Base-by-base conservation (phyloP, 2,329 filamentous ascomycete species). In the Sporothrix protearum region DNA sequence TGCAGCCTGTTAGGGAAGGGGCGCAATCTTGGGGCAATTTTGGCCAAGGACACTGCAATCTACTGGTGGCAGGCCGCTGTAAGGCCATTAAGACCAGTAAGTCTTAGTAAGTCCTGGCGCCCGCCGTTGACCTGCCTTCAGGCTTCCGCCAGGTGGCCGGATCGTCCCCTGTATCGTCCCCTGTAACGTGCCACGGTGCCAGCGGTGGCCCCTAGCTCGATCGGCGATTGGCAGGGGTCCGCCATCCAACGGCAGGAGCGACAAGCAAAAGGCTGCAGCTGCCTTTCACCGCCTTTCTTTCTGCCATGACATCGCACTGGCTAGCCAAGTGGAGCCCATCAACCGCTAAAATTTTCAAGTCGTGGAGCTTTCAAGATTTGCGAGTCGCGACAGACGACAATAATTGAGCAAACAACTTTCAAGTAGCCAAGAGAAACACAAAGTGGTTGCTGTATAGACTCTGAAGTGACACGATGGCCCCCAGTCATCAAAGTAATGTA, bases 221-320 rank as follows among this genome's bases (percentile, higher is more conserved):
- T 28, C 59, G 9, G 59, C 59, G 59, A 28, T 25, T 25, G 12
- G 59, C 59, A 42, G n/a, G 55, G 30, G 28, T 36, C 53, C 28
- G 47, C 30, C 47, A 19, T 22, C 30, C 28, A 30, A 61, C 47
- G n/a, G 30, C 57, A 59, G 36, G n/a, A 59, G 51, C 49, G n/a
- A 22, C 47, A 25, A 22, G 2, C 49, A 3, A 22, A 22, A 28
- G 49, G 14, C 6, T 8, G 28, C n/a, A 30, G 16, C 47, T 25
- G 30, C 12, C 2, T 12, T 36, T 51, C 68, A 73, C 71, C 71
- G 71, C 71, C 71, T 68, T 72, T n/a, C n/a, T 72, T 72, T 72
- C 71, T 72, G 71, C 71, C 68, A 51, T 70, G 47, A 70, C 68
- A 70, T 70, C 28, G 36, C 9, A 45, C n/a, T n/a, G n/a, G n/a